Percentiles rank a stretch among this genome's conserved stretches.
Conservation (phyloP, 208 protist species). For the Sergeia podlipaevii region DNA sequence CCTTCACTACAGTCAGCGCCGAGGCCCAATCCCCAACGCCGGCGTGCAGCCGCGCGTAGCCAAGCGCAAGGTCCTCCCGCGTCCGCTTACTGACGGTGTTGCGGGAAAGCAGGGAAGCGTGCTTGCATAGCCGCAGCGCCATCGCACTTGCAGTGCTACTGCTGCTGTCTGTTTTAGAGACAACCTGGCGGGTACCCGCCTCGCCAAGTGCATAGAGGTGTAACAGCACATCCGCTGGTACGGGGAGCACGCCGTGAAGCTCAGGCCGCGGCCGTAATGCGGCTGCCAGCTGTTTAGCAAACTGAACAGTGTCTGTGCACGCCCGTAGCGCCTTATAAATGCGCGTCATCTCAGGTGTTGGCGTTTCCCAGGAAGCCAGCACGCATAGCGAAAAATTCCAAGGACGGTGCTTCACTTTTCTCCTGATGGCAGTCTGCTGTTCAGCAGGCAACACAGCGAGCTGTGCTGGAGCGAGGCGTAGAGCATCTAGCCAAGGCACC, state of each 20-base stretch:
- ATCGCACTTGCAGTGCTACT: slow-evolving; percentile 16
- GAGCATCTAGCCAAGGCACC: slow-evolving; percentile 35
- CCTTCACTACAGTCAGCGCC: slow-evolving; percentile 36
- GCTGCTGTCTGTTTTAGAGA: neutral
- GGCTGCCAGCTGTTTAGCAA: slow-evolving; percentile 31
- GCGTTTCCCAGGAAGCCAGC: slow-evolving; percentile 24
- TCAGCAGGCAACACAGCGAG: slow-evolving; percentile 20
- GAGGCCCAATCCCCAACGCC: slow-evolving; percentile 30
- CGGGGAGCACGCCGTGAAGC: slow-evolving; percentile 52
- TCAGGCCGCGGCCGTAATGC: slow-evolving; percentile 48
- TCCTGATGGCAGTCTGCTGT: slow-evolving; percentile 27
- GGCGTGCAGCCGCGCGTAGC: slow-evolving; percentile 35
- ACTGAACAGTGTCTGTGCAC: slow-evolving; percentile 36
- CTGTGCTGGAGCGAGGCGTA: slow-evolving; percentile 41
- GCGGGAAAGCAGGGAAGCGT: slow-evolving; percentile 33
- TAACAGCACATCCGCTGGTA: slow-evolving; percentile 33
- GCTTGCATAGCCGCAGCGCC: slow-evolving; percentile 37
- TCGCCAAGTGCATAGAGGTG: slow-evolving; percentile 44
- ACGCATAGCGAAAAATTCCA: slow-evolving; percentile 19
- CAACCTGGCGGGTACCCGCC: neutral
- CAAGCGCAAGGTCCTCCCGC: slow-evolving; percentile 43
- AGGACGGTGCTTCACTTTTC: neutral
- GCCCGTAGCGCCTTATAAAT: slow-evolving; percentile 26
- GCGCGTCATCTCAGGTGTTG: slow-evolving; percentile 14
- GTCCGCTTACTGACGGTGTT: slow-evolving; percentile 13